Evolutionary conservation across 345 rosid species (phyloP), one percentile per base, ranked within the genome.

Genomic region (Linum usitatissimum): DNA sequence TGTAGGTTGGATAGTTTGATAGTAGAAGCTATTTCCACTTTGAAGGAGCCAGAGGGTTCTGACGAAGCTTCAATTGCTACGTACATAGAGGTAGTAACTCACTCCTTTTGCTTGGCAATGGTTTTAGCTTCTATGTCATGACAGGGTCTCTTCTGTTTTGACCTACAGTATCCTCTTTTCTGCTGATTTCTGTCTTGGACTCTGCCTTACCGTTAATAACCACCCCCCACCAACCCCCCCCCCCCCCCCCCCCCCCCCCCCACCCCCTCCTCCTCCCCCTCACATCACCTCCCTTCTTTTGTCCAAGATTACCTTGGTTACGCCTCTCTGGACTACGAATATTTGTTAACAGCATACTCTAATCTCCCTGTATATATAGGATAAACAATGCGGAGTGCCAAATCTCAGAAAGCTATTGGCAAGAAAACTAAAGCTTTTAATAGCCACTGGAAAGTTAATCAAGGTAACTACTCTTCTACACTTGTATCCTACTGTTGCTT

Each of bases 11-110:
- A 88, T 61, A 82, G 75, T 70, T 77, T 88, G 59, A 84, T 91
- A 62, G 61, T 84, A 61, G 98, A 91, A 64, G 96, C 95, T 38
- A 82, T 91, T 56, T 70, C 83, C 8, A 75, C 78, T 71, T 77
- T 91, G 98, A 88, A 80, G 80, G 96, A 86, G 69, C 78, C 82
- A 34, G 75, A 78, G 59, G 96, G 96, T 76, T 88, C 92, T 68
- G 98, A 91, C 68, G 77, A 82, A 74, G 82, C 86, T 71, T 79
- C 96, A 13, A 88, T 91, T 75, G 79, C 87, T 39, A 17, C 65
- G 68, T 88, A 80, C 77, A 86, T 91, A 72, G 90, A 91, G 94
- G 98, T 91, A 70, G 28, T 23, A 55, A 30, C 30, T n/a, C 23
- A 34, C 54, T 53, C 55, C 60, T 56, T n/a, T 62, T 9, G 28